A percentile compares a stretch with the other conserved stretches of the same genome.
Conservation (phyloP, 805 yeast species). For the Wickerhamomyces rabaulensis region DNA sequence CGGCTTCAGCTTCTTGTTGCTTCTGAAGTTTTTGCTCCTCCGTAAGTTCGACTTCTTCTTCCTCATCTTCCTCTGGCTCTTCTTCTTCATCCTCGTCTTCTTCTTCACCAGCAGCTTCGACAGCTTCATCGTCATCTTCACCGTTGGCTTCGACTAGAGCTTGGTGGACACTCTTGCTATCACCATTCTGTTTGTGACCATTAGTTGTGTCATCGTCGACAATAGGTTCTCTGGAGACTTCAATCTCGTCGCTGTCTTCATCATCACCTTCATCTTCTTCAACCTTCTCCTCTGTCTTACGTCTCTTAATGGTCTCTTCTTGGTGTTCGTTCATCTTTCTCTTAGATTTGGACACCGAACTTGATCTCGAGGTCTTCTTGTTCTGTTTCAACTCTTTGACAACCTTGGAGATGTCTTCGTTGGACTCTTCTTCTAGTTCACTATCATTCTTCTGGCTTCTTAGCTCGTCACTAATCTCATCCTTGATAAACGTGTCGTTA, state of each 20-base stretch:
- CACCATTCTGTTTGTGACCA: background rate
- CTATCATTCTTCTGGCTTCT: conserved; percentile 16
- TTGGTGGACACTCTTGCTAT: background rate
- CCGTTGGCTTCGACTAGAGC: background rate
- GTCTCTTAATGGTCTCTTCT: conserved; percentile 18
- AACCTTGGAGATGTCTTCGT: conserved; percentile 19
- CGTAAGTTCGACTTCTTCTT: conserved; percentile 19
- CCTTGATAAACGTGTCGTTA: conserved; percentile 19
- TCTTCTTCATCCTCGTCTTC: conserved; percentile 18
- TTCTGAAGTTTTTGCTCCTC: conserved; percentile 19
- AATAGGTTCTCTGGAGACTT: background rate
- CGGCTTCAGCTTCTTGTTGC: conserved; percentile 18
- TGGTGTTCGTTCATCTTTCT: conserved; percentile 6
- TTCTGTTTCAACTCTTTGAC: conserved; percentile 13
- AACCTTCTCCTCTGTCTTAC: conserved; percentile 9
- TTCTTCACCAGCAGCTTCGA: conserved; percentile 6
- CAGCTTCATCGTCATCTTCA: conserved; percentile 7
- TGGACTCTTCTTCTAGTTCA: conserved; percentile 16
- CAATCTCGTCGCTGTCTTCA: conserved; percentile 2
- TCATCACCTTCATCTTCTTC: conserved; percentile 15
- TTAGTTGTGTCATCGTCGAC: background rate
- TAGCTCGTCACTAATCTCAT: conserved; percentile 19
- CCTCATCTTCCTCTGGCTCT: conserved; percentile 19
- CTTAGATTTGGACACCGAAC: conserved; percentile 10
- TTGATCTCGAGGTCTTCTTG: conserved; percentile 6